phyloP scores from a whole-genome alignment of 2,329 filamentous ascomycete genomes.

The Xylariaceae sp. region DNA sequence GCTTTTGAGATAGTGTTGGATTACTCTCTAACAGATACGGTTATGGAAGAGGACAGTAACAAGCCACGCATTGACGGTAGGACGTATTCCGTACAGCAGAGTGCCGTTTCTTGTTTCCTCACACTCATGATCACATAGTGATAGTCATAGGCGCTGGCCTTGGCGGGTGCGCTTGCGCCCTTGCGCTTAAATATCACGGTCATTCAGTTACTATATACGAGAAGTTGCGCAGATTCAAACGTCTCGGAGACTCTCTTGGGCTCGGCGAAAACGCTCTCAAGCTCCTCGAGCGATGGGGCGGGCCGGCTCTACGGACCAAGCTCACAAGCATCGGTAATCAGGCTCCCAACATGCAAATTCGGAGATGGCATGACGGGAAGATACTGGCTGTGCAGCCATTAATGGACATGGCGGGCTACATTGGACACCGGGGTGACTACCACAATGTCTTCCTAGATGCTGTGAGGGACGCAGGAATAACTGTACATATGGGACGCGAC shows the following conservation, averaged over 20 bases:
- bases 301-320: constrained; percentile 31
- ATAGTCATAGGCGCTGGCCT: constrained; percentile 48
- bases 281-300: constrained; percentile 42
- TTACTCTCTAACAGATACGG: too few relatives aligned
- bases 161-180: constrained; percentile 45
- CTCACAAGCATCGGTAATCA: constrained; percentile 44
- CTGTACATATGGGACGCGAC: constrained; percentile 37
- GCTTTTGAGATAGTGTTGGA: too few relatives aligned
- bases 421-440: constrained; percentile 42
- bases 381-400: constrained; percentile 43
- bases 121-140: constrained; percentile 27
- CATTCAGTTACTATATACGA: constrained; percentile 42
- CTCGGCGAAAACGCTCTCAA: constrained; percentile 45
- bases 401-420: constrained; percentile 49
- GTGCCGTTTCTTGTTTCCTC: not conserved
- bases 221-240: constrained; percentile 39
- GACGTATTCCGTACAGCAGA: too few relatives aligned
- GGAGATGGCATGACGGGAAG: constrained; percentile 44
- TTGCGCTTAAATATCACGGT: constrained; percentile 44
- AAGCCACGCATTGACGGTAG: too few relatives aligned
- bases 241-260: constrained; percentile 43
- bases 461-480: constrained; percentile 37
- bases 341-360: constrained; percentile 44
- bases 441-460: constrained; percentile 39
- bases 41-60: not conserved